Evolutionary conservation across 116 monocot genomes (phyloP).

Genomic region (Trichopus zeylanicus): DNA sequence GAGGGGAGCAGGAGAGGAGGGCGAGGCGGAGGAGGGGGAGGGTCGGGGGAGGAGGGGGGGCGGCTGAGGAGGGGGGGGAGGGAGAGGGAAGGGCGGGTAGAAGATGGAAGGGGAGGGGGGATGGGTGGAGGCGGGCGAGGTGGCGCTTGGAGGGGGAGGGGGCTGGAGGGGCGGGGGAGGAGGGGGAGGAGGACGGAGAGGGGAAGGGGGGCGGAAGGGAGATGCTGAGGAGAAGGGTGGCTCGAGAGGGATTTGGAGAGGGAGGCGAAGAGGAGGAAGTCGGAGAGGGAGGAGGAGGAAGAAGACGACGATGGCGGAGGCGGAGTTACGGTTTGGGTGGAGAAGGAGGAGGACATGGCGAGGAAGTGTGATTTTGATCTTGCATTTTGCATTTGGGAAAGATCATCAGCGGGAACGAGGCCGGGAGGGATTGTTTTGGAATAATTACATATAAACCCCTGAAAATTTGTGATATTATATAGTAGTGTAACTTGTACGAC

Average conservation of each 20-base stretch:
- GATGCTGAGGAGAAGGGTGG: slow-evolving; percentile 10
- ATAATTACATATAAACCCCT: too few relatives aligned
- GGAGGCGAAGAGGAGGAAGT: neutral
- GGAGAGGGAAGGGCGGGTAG: slow-evolving; percentile 15
- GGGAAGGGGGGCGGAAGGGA: slow-evolving; percentile 15
- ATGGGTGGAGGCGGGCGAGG: slow-evolving; percentile 8
- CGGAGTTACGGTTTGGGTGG: neutral
- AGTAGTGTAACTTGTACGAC: too few relatives aligned
- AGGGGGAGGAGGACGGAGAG: neutral
- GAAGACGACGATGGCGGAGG: neutral
- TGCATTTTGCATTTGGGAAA: too few relatives aligned
- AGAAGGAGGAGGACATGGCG: neutral
- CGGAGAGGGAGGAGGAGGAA: neutral
- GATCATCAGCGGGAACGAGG: too few relatives aligned
- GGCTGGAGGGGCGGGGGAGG: neutral
- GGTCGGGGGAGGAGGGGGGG: slow-evolving; percentile 10
- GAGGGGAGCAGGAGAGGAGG: slow-evolving; percentile 13
- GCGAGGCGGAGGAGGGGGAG: slow-evolving; percentile 19
- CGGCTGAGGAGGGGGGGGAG: slow-evolving; percentile 10
- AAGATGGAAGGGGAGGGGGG: slow-evolving; percentile 13
- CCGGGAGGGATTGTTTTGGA: too few relatives aligned
- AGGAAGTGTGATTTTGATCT: too few relatives aligned
- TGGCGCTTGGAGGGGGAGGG: neutral
- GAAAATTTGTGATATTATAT: too few relatives aligned
- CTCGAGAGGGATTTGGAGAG: neutral